A percentile compares a stretch with the other conserved stretches of the same genome.
phyloP scores from a whole-genome alignment of 1,284 basidiomycete species.

The Ustilago loliicola region DNA sequence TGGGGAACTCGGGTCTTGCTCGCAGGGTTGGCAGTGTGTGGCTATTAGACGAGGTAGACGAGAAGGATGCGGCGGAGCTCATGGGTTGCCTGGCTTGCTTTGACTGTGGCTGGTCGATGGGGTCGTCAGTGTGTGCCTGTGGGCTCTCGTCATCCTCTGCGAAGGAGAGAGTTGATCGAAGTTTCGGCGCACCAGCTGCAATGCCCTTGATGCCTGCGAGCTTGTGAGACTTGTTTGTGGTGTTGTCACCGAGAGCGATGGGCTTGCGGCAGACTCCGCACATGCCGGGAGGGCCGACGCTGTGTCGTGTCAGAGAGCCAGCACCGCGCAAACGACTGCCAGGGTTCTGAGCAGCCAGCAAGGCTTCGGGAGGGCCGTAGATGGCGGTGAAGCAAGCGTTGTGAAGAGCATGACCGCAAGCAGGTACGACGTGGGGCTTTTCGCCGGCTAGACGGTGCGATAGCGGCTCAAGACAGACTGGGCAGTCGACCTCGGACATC shows the following conservation, averaged over 20 bases:
- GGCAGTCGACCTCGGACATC: slow-evolving; percentile 86
- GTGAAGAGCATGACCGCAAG: slow-evolving; percentile 96
- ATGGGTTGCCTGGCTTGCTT: slow-evolving; percentile 12
- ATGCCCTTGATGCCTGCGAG: slow-evolving; percentile 38
- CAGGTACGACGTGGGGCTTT: slow-evolving; percentile 94
- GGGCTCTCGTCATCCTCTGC: slow-evolving; percentile 17
- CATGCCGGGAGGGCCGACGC: slow-evolving; percentile 79
- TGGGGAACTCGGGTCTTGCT: slow-evolving; percentile 87
- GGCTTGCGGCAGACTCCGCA: slow-evolving; percentile 95
- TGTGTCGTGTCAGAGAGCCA: slow-evolving; percentile 69
- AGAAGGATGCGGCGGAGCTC: slow-evolving; percentile 41
- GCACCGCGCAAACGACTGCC: slow-evolving; percentile 35
- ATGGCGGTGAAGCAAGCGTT: slow-evolving; percentile 95
- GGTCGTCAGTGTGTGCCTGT: slow-evolving; percentile 48
- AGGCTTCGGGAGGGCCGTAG: slow-evolving; percentile 86
- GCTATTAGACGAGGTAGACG: slow-evolving; percentile 36
- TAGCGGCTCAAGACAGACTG: slow-evolving; percentile 89
- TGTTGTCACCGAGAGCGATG: slow-evolving; percentile 86
- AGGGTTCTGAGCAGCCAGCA: slow-evolving; percentile 49
- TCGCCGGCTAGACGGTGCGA: slow-evolving; percentile 87
- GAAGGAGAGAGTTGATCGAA: slow-evolving; percentile 18
- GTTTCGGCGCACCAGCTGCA: slow-evolving; percentile 9
- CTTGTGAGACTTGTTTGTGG: slow-evolving; percentile 75
- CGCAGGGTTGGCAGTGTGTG: slow-evolving; percentile 79
- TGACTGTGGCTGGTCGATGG: slow-evolving; percentile 21